These are phyloP conservation scores for Oryza punctata DNA, from an alignment of 176 grass and related monocot genomes.

Conservation along the genomic window DNA sequence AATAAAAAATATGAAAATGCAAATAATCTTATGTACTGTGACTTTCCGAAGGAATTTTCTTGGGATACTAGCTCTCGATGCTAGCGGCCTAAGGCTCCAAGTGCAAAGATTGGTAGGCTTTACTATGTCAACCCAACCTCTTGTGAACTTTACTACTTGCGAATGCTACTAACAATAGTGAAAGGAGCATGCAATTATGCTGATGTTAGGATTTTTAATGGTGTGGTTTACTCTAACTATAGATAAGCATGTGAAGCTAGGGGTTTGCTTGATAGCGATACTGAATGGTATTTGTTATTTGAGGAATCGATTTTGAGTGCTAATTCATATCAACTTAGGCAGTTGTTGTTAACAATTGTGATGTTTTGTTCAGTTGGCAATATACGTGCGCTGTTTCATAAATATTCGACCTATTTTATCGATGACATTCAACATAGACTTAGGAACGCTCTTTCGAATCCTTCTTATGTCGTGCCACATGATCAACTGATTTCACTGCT, in stretches of 20 bases:
- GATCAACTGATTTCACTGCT: neutral
- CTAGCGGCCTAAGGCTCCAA: neutral
- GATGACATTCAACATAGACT: neutral
- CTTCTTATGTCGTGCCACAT: neutral
- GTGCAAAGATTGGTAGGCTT: neutral
- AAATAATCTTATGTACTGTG: neutral
- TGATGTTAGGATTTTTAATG: neutral
- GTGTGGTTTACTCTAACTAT: neutral
- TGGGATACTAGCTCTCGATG: neutral
- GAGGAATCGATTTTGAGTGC: neutral
- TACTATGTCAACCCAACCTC: neutral
- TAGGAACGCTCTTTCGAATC: neutral
- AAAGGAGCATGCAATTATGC: neutral
- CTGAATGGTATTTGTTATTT: neutral
- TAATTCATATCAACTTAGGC: neutral
- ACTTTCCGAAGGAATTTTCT: neutral
- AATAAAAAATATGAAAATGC: neutral
- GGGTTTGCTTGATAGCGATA: neutral
- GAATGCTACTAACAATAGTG: neutral
- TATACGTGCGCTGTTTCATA: too few species aligned
- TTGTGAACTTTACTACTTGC: neutral
- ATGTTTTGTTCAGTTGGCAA: neutral
- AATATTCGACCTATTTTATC: too few species aligned
- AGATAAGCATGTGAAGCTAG: neutral
- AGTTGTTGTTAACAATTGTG: neutral